Evolutionary conservation across 768 basidiomycete genomes (phyloP).

Genomic region (Calocera cornea): DNA sequence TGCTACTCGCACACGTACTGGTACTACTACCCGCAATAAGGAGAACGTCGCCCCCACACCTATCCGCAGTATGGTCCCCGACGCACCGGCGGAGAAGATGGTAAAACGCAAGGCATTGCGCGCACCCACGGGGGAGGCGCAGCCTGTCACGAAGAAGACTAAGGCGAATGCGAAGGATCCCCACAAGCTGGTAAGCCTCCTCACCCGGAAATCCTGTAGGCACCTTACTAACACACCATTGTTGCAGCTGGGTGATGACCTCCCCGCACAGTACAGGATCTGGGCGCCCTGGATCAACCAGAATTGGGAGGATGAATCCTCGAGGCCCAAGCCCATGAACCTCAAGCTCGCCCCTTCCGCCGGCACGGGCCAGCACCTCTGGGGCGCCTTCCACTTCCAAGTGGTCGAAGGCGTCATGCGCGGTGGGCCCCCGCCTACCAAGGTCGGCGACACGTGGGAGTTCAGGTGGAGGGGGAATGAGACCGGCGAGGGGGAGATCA

Average conservation of each 20-base stretch:
- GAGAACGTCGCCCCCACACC: neutral
- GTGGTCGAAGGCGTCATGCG: neutral
- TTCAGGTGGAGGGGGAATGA: neutral
- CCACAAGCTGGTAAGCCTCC: neutral
- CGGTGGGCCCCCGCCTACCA: neutral
- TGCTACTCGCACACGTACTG: neutral
- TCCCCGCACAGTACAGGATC: neutral
- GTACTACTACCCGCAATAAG: neutral
- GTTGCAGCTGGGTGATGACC: neutral
- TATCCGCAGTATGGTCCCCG: neutral
- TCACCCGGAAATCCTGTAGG: neutral
- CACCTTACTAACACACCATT: neutral
- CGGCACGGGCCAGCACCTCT: neutral
- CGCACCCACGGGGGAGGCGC: neutral
- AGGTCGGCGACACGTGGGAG: neutral
- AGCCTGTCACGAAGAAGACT: neutral
- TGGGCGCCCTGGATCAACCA: neutral
- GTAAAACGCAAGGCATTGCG: neutral
- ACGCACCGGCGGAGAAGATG: neutral
- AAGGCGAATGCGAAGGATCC: neutral
- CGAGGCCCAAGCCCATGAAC: neutral
- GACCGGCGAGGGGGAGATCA: slow-evolving; percentile 1
- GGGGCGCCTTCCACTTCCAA: neutral
- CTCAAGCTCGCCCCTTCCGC: neutral
- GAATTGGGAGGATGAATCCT: neutral